Conservation (phyloP, 2,329 filamentous ascomycete species). For the Westerdykella ornata region DNA sequence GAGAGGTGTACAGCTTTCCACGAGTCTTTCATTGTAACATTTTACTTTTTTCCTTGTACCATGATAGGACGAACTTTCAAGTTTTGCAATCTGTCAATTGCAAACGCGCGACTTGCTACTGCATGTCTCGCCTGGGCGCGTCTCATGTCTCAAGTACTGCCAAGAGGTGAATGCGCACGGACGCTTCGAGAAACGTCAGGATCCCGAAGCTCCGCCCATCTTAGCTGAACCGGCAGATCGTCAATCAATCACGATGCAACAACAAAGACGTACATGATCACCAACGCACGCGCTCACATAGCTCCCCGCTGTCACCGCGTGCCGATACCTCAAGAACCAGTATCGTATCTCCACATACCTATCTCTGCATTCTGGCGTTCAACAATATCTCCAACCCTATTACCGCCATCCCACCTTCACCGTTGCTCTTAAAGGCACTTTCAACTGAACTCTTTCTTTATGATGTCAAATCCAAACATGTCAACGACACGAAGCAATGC, state of each 20-base stretch:
- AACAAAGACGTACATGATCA: slow-evolving; percentile 34
- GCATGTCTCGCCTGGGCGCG: no score
- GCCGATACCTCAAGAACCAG: slow-evolving; percentile 9
- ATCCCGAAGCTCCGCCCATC: no score
- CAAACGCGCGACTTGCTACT: no score
- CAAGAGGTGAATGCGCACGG: no score
- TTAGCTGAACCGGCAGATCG: slow-evolving; percentile 8
- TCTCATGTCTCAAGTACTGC: no score
- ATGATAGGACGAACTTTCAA: no score
- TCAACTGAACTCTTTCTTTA: slow-evolving; percentile 89
- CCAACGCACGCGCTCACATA: slow-evolving; percentile 15
- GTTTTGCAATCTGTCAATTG: no score
- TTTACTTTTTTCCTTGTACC: no score
- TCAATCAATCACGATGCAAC: slow-evolving; percentile 28
- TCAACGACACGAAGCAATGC: slow-evolving; percentile 15
- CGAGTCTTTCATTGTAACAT: no score
- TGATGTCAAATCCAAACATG: slow-evolving; percentile 49
- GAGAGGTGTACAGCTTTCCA: no score
- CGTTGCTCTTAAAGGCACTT: slow-evolving; percentile 10
- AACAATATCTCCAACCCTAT: slow-evolving; percentile 5
- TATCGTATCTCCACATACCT: slow-evolving; percentile 6
- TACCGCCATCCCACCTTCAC: slow-evolving; percentile 13
- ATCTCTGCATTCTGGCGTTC: slow-evolving; percentile 2
- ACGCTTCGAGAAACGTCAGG: no score
- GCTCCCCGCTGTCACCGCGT: slow-evolving; percentile 12